Evolutionary conservation across 108 stramenopile species (phyloP).

Genomic region (Skeletonema tropicum): DNA sequence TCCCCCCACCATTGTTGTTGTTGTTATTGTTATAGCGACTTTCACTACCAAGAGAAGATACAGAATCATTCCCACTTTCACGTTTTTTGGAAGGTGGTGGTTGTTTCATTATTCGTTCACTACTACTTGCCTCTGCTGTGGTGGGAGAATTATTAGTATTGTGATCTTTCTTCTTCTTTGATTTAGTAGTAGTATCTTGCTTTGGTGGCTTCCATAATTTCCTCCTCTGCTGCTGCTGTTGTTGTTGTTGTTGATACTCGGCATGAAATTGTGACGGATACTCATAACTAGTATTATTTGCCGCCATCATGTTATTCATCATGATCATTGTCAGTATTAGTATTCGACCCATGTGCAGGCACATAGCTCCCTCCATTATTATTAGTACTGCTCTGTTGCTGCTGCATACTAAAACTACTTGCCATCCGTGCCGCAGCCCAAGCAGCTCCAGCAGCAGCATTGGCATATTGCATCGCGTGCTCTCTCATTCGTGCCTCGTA

Average conservation of each 20-base stretch:
- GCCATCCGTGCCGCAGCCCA: slow-evolving; percentile 61
- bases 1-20: too few species aligned
- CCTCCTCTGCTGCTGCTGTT: slow-evolving; percentile 21
- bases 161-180: too few species aligned
- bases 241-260: neutral
- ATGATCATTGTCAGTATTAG: neutral
- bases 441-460: slow-evolving; percentile 85
- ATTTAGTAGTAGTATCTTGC: neutral
- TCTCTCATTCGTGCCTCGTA: slow-evolving; percentile 85
- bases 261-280: neutral
- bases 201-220: slow-evolving; percentile 38
- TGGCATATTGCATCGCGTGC: slow-evolving; percentile 83
- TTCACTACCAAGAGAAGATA: slow-evolving; percentile 33
- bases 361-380: too few species aligned
- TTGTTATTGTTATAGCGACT: slow-evolving; percentile 8
- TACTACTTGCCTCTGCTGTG: too few species aligned
- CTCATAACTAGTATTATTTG: neutral
- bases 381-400: neutral
- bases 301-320: neutral
- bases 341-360: neutral
- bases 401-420: slow-evolving; percentile 53
- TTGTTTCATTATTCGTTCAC: slow-evolving; percentile 15
- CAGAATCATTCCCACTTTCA: slow-evolving; percentile 40
- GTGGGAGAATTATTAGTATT: too few species aligned
- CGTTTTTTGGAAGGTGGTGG: slow-evolving; percentile 35